These are phyloP conservation scores for Alternaria solani DNA, from an alignment of 2,329 filamentous ascomycete genomes.

Conservation along the genomic window DNA sequence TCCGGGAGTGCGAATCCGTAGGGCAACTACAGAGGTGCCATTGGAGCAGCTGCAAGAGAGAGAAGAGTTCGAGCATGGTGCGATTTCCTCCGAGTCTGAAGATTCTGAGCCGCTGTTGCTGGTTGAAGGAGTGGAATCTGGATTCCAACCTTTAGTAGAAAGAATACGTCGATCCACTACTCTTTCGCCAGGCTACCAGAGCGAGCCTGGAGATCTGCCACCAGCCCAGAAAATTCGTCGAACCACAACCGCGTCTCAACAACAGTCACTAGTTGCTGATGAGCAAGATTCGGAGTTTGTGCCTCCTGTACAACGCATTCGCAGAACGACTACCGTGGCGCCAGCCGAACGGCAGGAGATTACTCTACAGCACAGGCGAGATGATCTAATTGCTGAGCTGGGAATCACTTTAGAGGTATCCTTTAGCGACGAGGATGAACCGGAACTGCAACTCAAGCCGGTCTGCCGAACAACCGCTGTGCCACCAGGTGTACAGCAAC, in stretches of 20 bases:
- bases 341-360: neutral
- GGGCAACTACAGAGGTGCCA: neutral
- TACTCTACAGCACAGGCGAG: neutral
- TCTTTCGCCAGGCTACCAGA: neutral
- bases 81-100: neutral
- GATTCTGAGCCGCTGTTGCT: neutral
- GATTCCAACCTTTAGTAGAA: neutral
- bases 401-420: accelerated
- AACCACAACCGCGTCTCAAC: neutral
- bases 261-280: neutral
- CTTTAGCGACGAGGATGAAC: neutral
- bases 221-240: neutral
- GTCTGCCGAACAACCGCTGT: neutral
- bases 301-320: neutral
- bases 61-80: neutral
- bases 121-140: neutral
- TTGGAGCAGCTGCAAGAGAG: neutral
- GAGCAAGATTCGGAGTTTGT: neutral
- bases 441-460: neutral
- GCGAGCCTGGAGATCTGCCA: neutral
- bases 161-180: neutral
- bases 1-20: neutral
- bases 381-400: neutral
- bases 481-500: neutral
- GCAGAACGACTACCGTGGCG: neutral